Evolutionary conservation across 805 yeast genomes (phyloP).

Genomic region (Lipomyces yamadae): DNA sequence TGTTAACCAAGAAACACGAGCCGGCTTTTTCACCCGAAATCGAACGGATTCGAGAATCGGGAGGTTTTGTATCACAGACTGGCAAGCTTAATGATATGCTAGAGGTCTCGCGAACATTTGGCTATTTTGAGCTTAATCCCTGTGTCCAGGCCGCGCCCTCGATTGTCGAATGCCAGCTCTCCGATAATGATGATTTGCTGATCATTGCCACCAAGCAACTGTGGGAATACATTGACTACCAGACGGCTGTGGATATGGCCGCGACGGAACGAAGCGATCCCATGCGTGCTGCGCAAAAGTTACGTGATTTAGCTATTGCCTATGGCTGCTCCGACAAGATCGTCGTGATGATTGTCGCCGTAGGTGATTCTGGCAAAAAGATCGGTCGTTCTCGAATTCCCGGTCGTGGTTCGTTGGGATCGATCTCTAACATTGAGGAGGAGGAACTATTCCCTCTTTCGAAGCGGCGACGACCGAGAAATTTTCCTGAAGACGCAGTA

Average conservation of each 20-base stretch:
- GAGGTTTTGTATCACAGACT: conserved; percentile 85
- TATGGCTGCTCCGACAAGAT: conserved; percentile 84
- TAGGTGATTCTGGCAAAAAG: conserved; percentile 40
- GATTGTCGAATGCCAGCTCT: conserved; percentile 62
- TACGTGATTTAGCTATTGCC: conserved; percentile 91
- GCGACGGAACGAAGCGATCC: conserved; percentile 82
- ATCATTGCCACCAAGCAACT: conserved; percentile 81
- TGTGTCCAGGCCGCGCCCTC: conserved; percentile 90
- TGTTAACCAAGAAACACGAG: conserved; percentile 77
- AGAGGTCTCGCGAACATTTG: conserved; percentile 88
- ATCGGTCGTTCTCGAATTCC: conserved; percentile 21
- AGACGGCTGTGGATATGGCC: conserved; percentile 87
- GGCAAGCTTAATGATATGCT: conserved; percentile 84
- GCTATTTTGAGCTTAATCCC: conserved; percentile 82
- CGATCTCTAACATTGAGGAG: conserved; percentile 38
- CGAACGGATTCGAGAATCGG: conserved; percentile 80
- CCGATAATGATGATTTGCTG: conserved; percentile 78
- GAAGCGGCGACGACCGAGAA: conserved; percentile 53
- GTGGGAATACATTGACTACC: conserved; percentile 84
- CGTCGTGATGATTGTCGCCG: conserved; percentile 77
- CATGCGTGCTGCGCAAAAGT: conserved; percentile 86
- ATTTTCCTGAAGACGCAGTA: conserved; percentile 29
- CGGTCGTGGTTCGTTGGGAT: conserved; percentile 29
- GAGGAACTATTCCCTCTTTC: conserved; percentile 44
- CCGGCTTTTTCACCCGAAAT: conserved; percentile 82